Base-by-base conservation (phyloP, 768 basidiomycete genomes). In the Termitomyces sp. region DNA sequence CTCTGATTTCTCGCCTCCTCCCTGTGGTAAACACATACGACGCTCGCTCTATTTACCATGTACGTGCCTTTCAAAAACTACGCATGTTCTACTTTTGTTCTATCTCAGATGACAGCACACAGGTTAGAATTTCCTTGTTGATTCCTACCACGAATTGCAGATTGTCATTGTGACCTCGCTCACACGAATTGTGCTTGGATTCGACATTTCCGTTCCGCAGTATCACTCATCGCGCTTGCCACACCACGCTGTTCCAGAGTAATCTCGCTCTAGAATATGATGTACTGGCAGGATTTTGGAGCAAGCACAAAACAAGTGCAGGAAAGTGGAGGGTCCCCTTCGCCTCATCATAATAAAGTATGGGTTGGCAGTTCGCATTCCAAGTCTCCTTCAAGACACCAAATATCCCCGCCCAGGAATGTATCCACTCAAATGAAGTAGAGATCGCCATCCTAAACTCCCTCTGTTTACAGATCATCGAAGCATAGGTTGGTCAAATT, bases 231-330 rank as follows among this genome's bases (percentile, higher is more conserved):
- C 16, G 41, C 46, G 10, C 35, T 51, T 20, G 43, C 57, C 57
- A 55, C 61, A 48, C 61, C 53, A 50, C 61, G 55, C 33, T 57
- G 12, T 57, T 26, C 13, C 35, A 28, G 20, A 23, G 9, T 38
- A 28, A 18, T 18, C 35, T 28, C 18, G 40, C 23, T 38, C 26
- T 18, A 33, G 35, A 43, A 26, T 35, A 55, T 16, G 16, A 55
- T 55, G 47, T n/a, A 50, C 23, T n/a, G n/a, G 40, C 47, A 18
- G 32, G 53, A 41, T n/a, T 13, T 38, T 44, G 38, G n/a, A 32
- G 40, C 12, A 36, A 35, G 32, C 32, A 20, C 4, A 32, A 46
- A 9, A 2, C 35, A 36, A 26, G 20, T 14, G 28, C 43, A 26
- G 10, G 30, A 23, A 56, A 30, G n/a, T 3, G n/a, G n/a, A 28